These are phyloP conservation scores for Clohesyomyces aquaticus DNA, from an alignment of 495 filamentous ascomycete genomes.

Conservation along the genomic window DNA sequence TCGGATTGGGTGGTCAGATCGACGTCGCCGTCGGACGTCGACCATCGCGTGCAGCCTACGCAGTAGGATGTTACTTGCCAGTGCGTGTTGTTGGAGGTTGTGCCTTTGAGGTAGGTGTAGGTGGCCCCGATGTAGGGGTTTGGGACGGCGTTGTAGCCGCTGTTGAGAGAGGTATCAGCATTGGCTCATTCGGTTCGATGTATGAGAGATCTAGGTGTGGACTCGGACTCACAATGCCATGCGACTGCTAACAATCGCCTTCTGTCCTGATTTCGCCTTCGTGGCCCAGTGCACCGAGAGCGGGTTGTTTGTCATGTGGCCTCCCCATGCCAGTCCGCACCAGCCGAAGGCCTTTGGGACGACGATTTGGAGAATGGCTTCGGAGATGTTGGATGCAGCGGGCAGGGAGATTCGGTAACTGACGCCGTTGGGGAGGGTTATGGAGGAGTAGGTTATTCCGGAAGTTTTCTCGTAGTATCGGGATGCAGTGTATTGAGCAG, in stretches of 20 bases:
- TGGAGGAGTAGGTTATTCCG: conserved; percentile 24
- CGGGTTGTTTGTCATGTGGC: conserved; percentile 30
- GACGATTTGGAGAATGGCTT: conserved; percentile 33
- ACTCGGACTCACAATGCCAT: conserved; percentile 48
- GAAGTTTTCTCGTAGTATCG: conserved; percentile 20
- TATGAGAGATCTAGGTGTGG: neutral
- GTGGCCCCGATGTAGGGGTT: conserved; percentile 47
- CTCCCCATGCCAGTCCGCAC: conserved; percentile 33
- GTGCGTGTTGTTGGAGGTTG: conserved; percentile 52
- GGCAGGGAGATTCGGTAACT: conserved; percentile 27
- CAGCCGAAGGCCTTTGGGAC: conserved; percentile 10
- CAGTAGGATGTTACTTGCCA: conserved; percentile 56
- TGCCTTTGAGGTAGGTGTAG: conserved; percentile 51
- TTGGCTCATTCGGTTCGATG: neutral
- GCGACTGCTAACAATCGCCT: conserved; percentile 49
- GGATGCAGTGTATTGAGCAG: conserved; percentile 4
- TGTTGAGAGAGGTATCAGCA: neutral
- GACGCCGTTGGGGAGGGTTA: conserved; percentile 23
- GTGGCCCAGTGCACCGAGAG: conserved; percentile 28
- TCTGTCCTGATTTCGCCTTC: conserved; percentile 46
- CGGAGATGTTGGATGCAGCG: neutral
- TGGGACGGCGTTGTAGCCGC: conserved; percentile 18
- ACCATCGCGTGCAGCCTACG: conserved; percentile 47
- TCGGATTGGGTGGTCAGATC: neutral
- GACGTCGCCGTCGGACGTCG: conserved; percentile 12